A percentile compares a stretch with the other conserved stretches of the same genome.
phyloP scores from a whole-genome alignment of 257 asterid species.

The Nicotiana paniculata region DNA sequence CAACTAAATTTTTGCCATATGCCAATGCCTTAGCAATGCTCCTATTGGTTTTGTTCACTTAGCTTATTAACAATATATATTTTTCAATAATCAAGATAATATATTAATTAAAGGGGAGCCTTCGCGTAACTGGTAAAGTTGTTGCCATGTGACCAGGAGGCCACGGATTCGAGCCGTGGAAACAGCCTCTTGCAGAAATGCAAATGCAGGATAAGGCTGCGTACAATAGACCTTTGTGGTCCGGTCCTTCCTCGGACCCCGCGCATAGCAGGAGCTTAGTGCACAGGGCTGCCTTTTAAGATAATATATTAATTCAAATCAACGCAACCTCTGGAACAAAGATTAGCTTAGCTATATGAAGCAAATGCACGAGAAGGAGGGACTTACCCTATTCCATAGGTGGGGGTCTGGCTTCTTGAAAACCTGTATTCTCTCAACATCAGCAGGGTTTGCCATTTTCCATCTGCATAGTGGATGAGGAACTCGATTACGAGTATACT shows the following conservation, averaged over 20 bases:
- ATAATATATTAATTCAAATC: neutral
- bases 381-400: constrained; percentile 68
- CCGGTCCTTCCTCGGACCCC: no score
- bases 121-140: no score
- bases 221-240: no score
- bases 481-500: constrained; percentile 31
- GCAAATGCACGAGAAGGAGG: neutral
- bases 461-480: constrained; percentile 60
- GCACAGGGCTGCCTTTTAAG: no score
- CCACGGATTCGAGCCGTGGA: no score
- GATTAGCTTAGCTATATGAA: neutral
- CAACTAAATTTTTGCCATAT: neutral
- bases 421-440: constrained; percentile 43
- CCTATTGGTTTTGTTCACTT: neutral
- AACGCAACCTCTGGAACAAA: neutral
- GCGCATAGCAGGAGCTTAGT: no score
- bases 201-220: no score
- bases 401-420: constrained; percentile 58
- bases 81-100: neutral
- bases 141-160: no score
- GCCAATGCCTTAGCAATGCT: neutral
- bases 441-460: constrained; percentile 52
- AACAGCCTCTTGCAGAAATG: no score
- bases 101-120: neutral
- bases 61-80: neutral